A percentile compares a stretch with the other conserved stretches of the same genome.
phyloP scores from a whole-genome alignment of 345 rosid species.

The Ceriops zippeliana region DNA sequence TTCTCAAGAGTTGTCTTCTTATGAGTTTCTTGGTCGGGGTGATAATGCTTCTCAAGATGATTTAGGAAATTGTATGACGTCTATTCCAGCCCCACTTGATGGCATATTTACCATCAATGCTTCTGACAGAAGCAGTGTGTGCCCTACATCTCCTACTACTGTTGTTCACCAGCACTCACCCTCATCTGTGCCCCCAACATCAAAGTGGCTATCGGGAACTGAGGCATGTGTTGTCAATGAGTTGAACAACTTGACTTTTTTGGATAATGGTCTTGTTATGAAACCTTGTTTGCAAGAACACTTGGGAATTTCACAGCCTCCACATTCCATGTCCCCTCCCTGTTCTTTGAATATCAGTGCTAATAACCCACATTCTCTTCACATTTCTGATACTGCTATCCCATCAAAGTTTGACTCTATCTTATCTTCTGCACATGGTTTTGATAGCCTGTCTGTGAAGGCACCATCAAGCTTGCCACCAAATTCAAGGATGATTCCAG shows the following conservation, averaged over 20 bases:
- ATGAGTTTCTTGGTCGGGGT: conserved; percentile 42
- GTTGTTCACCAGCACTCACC: conserved; percentile 39
- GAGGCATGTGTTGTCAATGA: conserved; percentile 48
- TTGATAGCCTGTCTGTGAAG: conserved; percentile 40
- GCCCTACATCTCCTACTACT: conserved; percentile 43
- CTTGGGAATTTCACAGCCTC: conserved; percentile 31
- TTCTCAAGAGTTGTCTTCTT: conserved; percentile 31
- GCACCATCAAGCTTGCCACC: conserved; percentile 36
- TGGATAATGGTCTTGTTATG: conserved; percentile 51
- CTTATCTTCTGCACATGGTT: conserved; percentile 42
- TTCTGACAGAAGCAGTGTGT: conserved; percentile 23
- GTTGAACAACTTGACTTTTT: conserved; percentile 47
- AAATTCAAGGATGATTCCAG: conserved; percentile 57
- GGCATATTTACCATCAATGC: conserved; percentile 10
- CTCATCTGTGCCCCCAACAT: conserved; percentile 39
- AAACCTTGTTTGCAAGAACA: conserved; percentile 51
- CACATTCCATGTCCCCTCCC: conserved; percentile 33
- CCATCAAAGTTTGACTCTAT: conserved; percentile 43
- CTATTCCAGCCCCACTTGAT: conserved; percentile 41
- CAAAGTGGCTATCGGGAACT: conserved; percentile 54
- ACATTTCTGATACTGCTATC: conserved; percentile 37
- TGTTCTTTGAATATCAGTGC: conserved; percentile 40
- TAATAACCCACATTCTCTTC: conserved; percentile 39
- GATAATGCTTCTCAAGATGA: conserved; percentile 37
- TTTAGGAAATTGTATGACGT: conserved; percentile 33